Percentiles rank a stretch among this genome's conserved stretches.
phyloP scores from a whole-genome alignment of 1,284 basidiomycete species.

The Leccinum subrobustum region DNA sequence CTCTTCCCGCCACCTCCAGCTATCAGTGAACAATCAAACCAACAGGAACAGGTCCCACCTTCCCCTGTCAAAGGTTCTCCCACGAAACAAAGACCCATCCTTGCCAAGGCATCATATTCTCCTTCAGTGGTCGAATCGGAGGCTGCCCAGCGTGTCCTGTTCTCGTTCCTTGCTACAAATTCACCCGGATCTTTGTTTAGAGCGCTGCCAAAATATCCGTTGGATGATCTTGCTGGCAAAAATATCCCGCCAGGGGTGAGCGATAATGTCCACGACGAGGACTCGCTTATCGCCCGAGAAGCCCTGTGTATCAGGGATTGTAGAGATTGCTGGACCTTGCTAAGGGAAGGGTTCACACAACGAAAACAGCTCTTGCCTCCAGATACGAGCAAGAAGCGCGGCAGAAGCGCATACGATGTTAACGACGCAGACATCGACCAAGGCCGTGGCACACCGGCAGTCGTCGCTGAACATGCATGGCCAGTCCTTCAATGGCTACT shows the following conservation, averaged over 20 bases:
- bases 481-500: slow-evolving; percentile 62
- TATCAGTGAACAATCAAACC: slow-evolving; percentile 33
- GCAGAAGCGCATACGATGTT: slow-evolving; percentile 21
- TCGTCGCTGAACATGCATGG: slow-evolving; percentile 63
- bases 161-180: slow-evolving; percentile 57
- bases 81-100: slow-evolving; percentile 26
- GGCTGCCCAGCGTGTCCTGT: slow-evolving; percentile 54
- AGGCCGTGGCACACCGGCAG: slow-evolving; percentile 29
- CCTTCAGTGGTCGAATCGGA: slow-evolving; percentile 46
- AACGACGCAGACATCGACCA: slow-evolving; percentile 28
- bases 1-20: slow-evolving; percentile 50
- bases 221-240: slow-evolving; percentile 11
- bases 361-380: slow-evolving; percentile 34
- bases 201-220: slow-evolving; percentile 52
- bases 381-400: slow-evolving; percentile 34
- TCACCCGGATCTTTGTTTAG: slow-evolving; percentile 50
- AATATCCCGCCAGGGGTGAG: slow-evolving; percentile 6
- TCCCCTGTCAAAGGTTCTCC: slow-evolving; percentile 40
- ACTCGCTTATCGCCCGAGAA: slow-evolving; percentile 56
- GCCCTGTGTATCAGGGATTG: slow-evolving; percentile 51
- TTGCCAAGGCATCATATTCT: slow-evolving; percentile 37
- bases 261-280: slow-evolving; percentile 41
- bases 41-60: slow-evolving; percentile 42
- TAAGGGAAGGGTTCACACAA: slow-evolving; percentile 53
- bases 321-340: slow-evolving; percentile 60